Conservation (phyloP, 495 filamentous ascomycete genomes). For the Lindgomyces ingoldianus region DNA sequence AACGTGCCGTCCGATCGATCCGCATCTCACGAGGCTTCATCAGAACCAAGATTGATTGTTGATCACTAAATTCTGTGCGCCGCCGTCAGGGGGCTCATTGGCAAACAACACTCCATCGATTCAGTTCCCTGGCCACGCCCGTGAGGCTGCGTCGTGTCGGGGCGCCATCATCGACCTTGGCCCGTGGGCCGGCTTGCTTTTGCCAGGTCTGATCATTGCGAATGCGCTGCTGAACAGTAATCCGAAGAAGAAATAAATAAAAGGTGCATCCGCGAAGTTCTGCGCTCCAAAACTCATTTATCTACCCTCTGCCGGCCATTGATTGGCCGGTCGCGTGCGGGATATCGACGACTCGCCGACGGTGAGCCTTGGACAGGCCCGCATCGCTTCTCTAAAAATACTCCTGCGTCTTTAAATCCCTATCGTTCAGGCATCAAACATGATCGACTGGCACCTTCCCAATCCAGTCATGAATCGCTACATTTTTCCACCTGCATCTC, state of each 20-base stretch:
- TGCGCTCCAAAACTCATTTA: background rate
- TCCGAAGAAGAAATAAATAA: background rate
- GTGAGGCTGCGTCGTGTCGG: slow-evolving; percentile 3
- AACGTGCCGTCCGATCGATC: slow-evolving; percentile 36
- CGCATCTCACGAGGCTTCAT: slow-evolving; percentile 21
- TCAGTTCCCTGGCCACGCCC: background rate
- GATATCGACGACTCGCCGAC: background rate
- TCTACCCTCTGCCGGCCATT: background rate
- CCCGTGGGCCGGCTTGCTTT: background rate
- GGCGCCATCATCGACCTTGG: slow-evolving; percentile 1
- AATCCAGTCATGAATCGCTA: slow-evolving; percentile 14
- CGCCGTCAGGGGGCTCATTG: background rate
- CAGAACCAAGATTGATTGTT: slow-evolving; percentile 9
- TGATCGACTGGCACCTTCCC: slow-evolving; percentile 32
- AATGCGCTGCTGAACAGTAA: background rate
- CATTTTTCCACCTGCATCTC: background rate
- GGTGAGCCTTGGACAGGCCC: background rate
- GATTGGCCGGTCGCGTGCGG: slow-evolving; percentile 6
- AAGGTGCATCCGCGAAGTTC: background rate
- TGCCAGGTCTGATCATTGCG: background rate
- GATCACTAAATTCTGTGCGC: background rate
- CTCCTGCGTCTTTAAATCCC: slow-evolving; percentile 5
- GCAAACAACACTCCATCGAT: background rate
- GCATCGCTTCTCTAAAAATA: slow-evolving; percentile 17
- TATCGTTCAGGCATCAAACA: slow-evolving; percentile 4